These are phyloP conservation scores for Pyrenochaeta sp. DNA, from an alignment of 2,329 filamentous ascomycete species.

Conservation along the genomic window DNA sequence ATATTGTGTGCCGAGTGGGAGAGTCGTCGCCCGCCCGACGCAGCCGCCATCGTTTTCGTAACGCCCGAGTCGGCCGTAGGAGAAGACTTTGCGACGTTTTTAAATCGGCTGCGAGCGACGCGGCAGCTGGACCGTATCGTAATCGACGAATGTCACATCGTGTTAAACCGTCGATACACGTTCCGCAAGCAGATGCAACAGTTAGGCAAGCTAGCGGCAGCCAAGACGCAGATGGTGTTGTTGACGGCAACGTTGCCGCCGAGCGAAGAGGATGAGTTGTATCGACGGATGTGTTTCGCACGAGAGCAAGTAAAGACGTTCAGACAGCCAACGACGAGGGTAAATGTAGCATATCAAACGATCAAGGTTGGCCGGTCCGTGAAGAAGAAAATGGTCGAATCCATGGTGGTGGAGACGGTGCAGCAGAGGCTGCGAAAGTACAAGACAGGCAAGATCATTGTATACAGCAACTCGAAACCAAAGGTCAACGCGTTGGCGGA, in stretches of 20 bases:
- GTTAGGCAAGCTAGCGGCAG: slow-evolving; percentile 17
- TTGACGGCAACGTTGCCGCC: slow-evolving; percentile 29
- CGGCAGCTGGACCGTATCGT: slow-evolving; percentile 26
- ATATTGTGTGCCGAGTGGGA: slow-evolving; percentile 26
- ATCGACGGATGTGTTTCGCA: slow-evolving; percentile 11
- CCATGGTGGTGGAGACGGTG: slow-evolving; percentile 3
- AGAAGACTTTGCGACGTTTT: slow-evolving; percentile 25
- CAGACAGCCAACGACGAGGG: slow-evolving; percentile 6
- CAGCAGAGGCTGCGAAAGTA: slow-evolving; percentile 7
- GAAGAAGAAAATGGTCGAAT: slow-evolving; percentile 8
- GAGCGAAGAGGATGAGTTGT: slow-evolving; percentile 21
- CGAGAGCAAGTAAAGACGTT: slow-evolving; percentile 17
- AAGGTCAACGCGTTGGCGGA: slow-evolving; percentile 13
- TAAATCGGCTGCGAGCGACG: slow-evolving; percentile 21
- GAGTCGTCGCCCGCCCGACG: slow-evolving; percentile 14
- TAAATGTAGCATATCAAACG: slow-evolving; percentile 9
- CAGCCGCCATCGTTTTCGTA: slow-evolving; percentile 27
- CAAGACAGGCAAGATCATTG: slow-evolving; percentile 8
- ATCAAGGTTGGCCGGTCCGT: background rate
- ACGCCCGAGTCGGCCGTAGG: slow-evolving; percentile 29
- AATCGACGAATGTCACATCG: slow-evolving; percentile 27
- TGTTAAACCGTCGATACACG: slow-evolving; percentile 20
- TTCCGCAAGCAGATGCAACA: slow-evolving; percentile 20
- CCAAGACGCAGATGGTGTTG: slow-evolving; percentile 28
- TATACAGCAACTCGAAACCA: slow-evolving; percentile 8